Conservation (phyloP, 2,329 filamentous ascomycete genomes). For the Penicillium capsulatum region DNA sequence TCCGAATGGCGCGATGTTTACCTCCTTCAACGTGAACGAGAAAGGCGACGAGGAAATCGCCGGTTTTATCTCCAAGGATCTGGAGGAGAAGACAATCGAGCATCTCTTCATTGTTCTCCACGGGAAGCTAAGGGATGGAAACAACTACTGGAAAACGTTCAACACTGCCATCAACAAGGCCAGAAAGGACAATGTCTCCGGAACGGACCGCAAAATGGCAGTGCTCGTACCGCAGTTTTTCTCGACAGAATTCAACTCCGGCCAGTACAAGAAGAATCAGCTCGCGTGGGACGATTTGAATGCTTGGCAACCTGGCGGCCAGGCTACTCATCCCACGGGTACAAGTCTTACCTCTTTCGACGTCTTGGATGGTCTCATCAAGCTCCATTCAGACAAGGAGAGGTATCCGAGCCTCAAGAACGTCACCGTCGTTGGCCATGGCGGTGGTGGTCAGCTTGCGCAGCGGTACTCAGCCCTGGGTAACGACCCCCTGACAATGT, state of each 20-base stretch:
- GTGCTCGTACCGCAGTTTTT: slow-evolving; percentile 15
- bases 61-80: slow-evolving; percentile 11
- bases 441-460: slow-evolving; percentile 15
- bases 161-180: slow-evolving; percentile 11
- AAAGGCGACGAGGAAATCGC: slow-evolving; percentile 10
- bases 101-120: slow-evolving; percentile 15
- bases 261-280: slow-evolving; percentile 12
- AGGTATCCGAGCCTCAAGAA: slow-evolving; percentile 12
- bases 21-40: slow-evolving; percentile 9
- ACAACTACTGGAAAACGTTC: slow-evolving; percentile 13
- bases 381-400: slow-evolving; percentile 12
- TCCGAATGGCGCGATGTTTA: slow-evolving; percentile 11
- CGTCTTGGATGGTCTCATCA: slow-evolving; percentile 13
- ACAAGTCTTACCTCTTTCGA: slow-evolving; percentile 13
- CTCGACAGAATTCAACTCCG: slow-evolving; percentile 12
- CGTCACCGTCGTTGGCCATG: slow-evolving; percentile 15
- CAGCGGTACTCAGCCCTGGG: slow-evolving; percentile 14
- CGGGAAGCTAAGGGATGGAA: slow-evolving; percentile 13
- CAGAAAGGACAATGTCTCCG: slow-evolving; percentile 7
- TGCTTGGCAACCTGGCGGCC: slow-evolving; percentile 12
- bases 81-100: slow-evolving; percentile 6
- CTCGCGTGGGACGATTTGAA: slow-evolving; percentile 16
- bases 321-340: slow-evolving; percentile 9
- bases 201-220: slow-evolving; percentile 13
- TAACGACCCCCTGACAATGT: slow-evolving; percentile 11